Percentiles rank a stretch among this genome's conserved stretches.
Evolutionary conservation across 805 yeast genomes (phyloP).

Genomic region (Saturnispora quitensis): DNA sequence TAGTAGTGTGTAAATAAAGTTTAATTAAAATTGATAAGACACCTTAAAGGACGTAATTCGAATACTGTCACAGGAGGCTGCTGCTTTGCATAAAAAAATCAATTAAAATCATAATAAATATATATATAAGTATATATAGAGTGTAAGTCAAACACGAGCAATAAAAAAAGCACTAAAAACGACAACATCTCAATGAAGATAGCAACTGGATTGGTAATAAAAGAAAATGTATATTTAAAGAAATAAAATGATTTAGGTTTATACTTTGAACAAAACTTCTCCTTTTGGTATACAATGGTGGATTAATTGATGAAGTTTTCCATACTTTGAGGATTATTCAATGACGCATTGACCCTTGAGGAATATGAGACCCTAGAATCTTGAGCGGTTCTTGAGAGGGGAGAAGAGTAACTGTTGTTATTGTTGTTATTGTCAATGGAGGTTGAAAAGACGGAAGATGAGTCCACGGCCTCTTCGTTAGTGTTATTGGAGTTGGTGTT

Average conservation of each 20-base stretch:
- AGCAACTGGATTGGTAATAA: background rate
- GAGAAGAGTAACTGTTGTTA: conserved; percentile 6
- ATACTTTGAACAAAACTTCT: background rate
- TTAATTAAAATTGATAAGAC: conserved; percentile 10
- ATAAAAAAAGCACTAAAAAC: background rate
- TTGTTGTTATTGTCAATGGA: conserved; percentile 7
- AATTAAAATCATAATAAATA: background rate
- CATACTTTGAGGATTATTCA: background rate
- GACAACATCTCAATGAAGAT: background rate
- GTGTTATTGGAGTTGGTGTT: conserved; percentile 1
- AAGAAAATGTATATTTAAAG: background rate
- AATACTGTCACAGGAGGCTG: background rate
- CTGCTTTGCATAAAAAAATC: background rate
- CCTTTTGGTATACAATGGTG: background rate
- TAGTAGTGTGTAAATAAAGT: background rate
- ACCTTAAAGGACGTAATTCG: background rate
- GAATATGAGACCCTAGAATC: conserved; percentile 22
- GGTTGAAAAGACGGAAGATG: conserved; percentile 10
- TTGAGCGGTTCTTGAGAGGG: conserved; percentile 12
- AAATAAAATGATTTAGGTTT: background rate
- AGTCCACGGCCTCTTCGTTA: conserved; percentile 6
- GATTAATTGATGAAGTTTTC: background rate
- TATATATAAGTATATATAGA: background rate
- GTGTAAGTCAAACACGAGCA: background rate
- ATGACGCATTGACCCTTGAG: conserved; percentile 9